These are phyloP conservation scores for Trametes pubescens DNA, from an alignment of 1,284 basidiomycete genomes.

Conservation along the genomic window DNA sequence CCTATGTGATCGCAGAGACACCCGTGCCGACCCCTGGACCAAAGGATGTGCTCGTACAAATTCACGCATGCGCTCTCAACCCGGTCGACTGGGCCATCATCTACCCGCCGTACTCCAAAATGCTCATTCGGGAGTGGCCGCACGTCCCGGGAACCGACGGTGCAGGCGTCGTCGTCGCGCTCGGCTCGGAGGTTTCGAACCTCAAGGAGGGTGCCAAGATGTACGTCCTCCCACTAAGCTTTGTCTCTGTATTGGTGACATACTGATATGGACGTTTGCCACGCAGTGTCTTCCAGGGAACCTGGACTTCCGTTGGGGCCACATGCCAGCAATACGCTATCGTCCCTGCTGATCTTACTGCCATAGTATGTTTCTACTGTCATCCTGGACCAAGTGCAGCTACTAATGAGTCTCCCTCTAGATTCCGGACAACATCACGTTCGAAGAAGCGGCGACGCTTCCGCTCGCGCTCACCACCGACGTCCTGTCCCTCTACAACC, in stretches of 20 bases:
- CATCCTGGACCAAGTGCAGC: too few relatives aligned
- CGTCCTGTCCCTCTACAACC: conserved; percentile 12
- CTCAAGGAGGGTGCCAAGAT: conserved; percentile 58
- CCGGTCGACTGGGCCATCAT: conserved; percentile 8
- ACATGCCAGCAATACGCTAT: conserved; percentile 6
- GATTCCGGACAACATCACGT: conserved; percentile 29
- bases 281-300: conserved; percentile 3
- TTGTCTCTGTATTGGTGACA: background rate
- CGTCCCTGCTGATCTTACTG: background rate
- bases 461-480: conserved; percentile 23
- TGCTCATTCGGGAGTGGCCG: conserved; percentile 10
- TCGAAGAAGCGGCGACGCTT: conserved; percentile 38
- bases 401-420: background rate
- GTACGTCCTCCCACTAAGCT: background rate
- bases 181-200: conserved; percentile 59
- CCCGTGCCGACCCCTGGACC: conserved; percentile 16
- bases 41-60: conserved; percentile 17
- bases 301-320: background rate
- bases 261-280: background rate
- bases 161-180: conserved; percentile 60
- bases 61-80: conserved; percentile 12
- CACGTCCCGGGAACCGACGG: conserved; percentile 61
- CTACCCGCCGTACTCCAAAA: background rate
- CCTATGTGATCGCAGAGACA: conserved; percentile 10
- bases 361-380: too few relatives aligned